Percentiles rank a stretch among this genome's conserved stretches.
Evolutionary conservation across 495 filamentous ascomycete genomes (phyloP).

Genomic region (Xylaria curta): DNA sequence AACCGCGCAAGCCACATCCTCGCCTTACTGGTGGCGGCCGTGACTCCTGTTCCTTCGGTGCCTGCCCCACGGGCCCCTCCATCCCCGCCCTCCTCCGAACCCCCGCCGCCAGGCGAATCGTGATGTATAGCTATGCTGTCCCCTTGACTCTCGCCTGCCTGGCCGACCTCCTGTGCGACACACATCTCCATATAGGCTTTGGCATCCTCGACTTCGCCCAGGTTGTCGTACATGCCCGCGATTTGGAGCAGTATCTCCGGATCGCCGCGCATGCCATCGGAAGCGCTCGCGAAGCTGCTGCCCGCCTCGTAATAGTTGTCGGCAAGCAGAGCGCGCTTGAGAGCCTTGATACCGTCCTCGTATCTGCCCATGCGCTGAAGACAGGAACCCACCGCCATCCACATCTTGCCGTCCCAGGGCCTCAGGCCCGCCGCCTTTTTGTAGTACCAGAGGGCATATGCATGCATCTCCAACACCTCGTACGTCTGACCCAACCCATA

Average conservation of each 20-base stretch:
- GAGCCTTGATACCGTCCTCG: constrained; percentile 87
- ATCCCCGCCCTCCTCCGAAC: constrained; percentile 60
- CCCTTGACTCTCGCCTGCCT: constrained; percentile 46
- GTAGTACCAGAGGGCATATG: constrained; percentile 96
- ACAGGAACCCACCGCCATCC: constrained; percentile 93
- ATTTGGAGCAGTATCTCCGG: constrained; percentile 91
- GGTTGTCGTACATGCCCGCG: constrained; percentile 82
- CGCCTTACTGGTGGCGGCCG: constrained; percentile 86
- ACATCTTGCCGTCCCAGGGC: constrained; percentile 97
- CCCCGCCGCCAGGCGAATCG: constrained; percentile 57
- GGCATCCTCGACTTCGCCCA: constrained; percentile 77
- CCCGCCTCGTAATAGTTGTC: constrained; percentile 76
- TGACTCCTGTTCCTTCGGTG: constrained; percentile 74
- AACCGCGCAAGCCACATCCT: constrained; percentile 91
- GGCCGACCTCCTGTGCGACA: constrained; percentile 83
- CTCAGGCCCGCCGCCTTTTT: constrained; percentile 90
- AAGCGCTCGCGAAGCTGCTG: constrained; percentile 50
- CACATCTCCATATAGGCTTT: constrained; percentile 94
- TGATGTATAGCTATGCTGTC: constrained; percentile 57
- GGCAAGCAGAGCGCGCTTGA: constrained; percentile 87
- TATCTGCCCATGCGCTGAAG: constrained; percentile 84
- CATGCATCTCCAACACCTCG: constrained; percentile 96
- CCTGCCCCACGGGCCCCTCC: constrained; percentile 44
- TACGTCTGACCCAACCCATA: constrained; percentile 98
- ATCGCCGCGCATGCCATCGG: constrained; percentile 68